These are phyloP conservation scores for Cotoneaster glaucophyllus DNA, from an alignment of 306 rosid species.

Conservation along the genomic window DNA sequence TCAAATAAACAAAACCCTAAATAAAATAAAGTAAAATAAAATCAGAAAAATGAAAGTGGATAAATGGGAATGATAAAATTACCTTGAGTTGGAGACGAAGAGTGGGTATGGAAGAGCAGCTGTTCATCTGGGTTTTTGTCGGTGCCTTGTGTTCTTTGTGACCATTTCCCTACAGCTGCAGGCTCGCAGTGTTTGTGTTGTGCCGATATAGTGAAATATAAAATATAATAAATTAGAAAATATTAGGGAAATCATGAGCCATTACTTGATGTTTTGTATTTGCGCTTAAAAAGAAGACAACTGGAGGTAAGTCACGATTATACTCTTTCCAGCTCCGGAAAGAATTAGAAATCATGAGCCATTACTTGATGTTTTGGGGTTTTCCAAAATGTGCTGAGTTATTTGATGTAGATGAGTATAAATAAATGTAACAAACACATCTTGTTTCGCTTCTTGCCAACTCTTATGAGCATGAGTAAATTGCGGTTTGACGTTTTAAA, in stretches of 20 bases:
- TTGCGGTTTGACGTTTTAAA: no score
- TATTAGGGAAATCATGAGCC: background rate
- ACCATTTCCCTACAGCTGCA: background rate
- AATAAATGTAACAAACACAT: background rate
- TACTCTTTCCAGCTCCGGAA: fast-evolving
- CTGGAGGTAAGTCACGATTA: fast-evolving
- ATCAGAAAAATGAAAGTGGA: background rate
- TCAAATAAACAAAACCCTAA: background rate
- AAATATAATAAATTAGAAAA: background rate
- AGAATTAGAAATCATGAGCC: background rate
- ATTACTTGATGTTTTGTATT: background rate
- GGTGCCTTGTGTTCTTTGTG: background rate
- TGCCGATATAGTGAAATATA: background rate
- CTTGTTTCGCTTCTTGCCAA: background rate
- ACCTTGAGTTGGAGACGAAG: slow-evolving; percentile 51
- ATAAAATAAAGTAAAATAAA: background rate
- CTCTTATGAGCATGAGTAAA: background rate
- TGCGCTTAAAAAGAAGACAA: no score
- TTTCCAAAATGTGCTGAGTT: background rate
- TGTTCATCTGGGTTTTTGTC: slow-evolving; percentile 13
- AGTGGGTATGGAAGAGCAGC: slow-evolving; percentile 35
- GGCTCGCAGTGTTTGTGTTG: slow-evolving; percentile 16
- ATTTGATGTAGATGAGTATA: background rate
- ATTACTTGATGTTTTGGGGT: background rate
- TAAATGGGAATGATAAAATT: background rate